These are phyloP conservation scores for Pseudogymnoascus sp. DNA, from an alignment of 2,329 filamentous ascomycete species.

Conservation along the genomic window DNA sequence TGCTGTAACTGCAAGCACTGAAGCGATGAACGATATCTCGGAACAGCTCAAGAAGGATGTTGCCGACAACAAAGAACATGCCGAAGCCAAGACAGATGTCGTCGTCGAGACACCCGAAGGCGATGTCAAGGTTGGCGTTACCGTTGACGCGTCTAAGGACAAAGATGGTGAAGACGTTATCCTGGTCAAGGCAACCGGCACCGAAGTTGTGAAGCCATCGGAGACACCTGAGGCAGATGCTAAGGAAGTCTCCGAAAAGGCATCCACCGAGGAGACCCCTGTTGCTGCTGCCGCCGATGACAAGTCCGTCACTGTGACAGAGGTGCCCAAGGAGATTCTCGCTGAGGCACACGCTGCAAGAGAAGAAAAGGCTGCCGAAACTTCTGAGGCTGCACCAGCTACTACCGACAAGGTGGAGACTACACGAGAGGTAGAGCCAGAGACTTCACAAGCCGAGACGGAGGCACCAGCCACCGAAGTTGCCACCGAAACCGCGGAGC, in stretches of 20 bases:
- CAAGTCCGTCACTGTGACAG: neutral
- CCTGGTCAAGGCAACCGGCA: neutral
- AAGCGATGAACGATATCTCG: slow-evolving; percentile 18
- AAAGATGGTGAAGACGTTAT: neutral
- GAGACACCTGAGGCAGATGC: neutral
- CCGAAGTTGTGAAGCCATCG: neutral
- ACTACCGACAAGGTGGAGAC: neutral
- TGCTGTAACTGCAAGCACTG: slow-evolving; percentile 14
- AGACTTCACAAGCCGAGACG: neutral
- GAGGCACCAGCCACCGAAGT: neutral
- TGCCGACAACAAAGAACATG: neutral
- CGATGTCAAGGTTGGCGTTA: slow-evolving; percentile 1
- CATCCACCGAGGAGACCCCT: neutral
- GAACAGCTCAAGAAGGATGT: slow-evolving; percentile 12
- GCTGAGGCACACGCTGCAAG: neutral
- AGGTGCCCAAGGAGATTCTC: neutral
- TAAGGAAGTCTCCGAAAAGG: neutral
- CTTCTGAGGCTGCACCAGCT: neutral
- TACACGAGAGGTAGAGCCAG: neutral
- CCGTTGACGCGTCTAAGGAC: neutral
- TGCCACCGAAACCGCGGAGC: neutral
- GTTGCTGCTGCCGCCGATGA: neutral
- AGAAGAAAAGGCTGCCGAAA: neutral
- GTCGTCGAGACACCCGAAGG: neutral
- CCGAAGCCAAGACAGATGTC: neutral